Evolutionary conservation across 768 basidiomycete species (phyloP).

Genomic region (Tephrocybe sp.): DNA sequence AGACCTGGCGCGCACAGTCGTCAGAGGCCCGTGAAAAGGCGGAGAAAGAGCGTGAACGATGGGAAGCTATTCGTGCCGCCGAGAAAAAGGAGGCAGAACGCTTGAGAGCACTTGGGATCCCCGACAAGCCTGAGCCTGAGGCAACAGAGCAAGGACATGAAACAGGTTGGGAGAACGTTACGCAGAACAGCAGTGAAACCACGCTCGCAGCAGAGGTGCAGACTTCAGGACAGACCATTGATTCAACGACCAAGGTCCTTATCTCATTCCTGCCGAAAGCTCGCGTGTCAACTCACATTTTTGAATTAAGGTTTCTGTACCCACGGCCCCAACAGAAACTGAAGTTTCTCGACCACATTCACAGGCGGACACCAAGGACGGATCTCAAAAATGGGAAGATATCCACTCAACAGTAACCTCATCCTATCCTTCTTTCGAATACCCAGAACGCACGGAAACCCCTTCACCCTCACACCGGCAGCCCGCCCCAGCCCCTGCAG

Average conservation of each 20-base stretch:
- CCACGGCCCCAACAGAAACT: constrained; percentile 16
- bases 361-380: constrained; percentile 36
- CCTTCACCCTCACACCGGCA: constrained; percentile 38
- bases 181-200: constrained; percentile 20
- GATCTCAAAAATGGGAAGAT: constrained; percentile 73
- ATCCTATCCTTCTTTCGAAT: constrained; percentile 80
- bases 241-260: constrained; percentile 25
- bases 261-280: neutral
- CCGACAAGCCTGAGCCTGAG: constrained; percentile 6
- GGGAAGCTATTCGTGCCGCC: constrained; percentile 63
- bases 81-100: constrained; percentile 45
- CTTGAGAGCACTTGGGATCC: constrained; percentile 29
- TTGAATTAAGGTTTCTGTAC: constrained; percentile 6
- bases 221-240: constrained; percentile 35
- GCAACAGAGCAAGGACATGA: constrained; percentile 17
- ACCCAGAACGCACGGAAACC: constrained; percentile 59
- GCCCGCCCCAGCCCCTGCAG: constrained; percentile 20
- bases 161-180: constrained; percentile 38
- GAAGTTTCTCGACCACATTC: constrained; percentile 31
- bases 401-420: constrained; percentile 55
- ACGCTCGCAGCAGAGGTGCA: constrained; percentile 24
- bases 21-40: constrained; percentile 73
- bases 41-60: constrained; percentile 67
- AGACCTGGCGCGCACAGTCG: constrained; percentile 69
- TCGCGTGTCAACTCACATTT: neutral